Base-by-base conservation (phyloP, 768 basidiomycete genomes). In the Multifurca ochricompacta region DNA sequence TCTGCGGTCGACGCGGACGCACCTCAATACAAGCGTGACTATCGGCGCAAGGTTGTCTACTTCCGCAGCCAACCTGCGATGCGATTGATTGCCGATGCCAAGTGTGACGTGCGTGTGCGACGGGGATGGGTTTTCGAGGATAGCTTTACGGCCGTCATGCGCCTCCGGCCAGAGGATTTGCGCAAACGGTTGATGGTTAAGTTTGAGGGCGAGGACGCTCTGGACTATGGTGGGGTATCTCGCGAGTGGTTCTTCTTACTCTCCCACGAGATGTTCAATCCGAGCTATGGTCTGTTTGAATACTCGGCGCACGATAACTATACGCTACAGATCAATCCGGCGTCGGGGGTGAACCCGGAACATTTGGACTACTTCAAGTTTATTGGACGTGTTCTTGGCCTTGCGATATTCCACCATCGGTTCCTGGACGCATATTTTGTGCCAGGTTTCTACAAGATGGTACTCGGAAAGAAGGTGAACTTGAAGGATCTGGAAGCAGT, bases 1-100 rank as follows among this genome's bases (percentile, higher is more conserved):
- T 83, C 81, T 1, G 79, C 83, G 57, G 73, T 92, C 44, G 90
- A 92, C 64, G 83, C 87, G 60, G 89, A 83, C 69, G 90, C 90
- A 3, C 92, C 91, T n/a, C 91, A 94, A 70, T 94, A 93, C 71
- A 93, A 94, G 70, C 84, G 90, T 58, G 91, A 95, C 70, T 95
- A 94, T 67, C 74, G 91, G 59, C 76, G 90, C 53, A 95, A 94
- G 70, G 81, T 94, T 40, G 84, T 94, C 45, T 94, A 94, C 73
- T 93, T 95, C 79, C 79, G 91, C 56, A 85, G 82, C 60, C 91
- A 95, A 61, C 89, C 91, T 23, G 85, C 89, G 48, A 85, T 95
- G 75, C 78, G 88, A 41, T 71, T 78, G 7, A 76, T 79, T 45
- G 77, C 81, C 13, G 60, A 61, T 6, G 91, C 90, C 32, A 92